Evolutionary conservation across 2,329 filamentous ascomycete species (phyloP).

Genomic region (Colletotrichum musicola): DNA sequence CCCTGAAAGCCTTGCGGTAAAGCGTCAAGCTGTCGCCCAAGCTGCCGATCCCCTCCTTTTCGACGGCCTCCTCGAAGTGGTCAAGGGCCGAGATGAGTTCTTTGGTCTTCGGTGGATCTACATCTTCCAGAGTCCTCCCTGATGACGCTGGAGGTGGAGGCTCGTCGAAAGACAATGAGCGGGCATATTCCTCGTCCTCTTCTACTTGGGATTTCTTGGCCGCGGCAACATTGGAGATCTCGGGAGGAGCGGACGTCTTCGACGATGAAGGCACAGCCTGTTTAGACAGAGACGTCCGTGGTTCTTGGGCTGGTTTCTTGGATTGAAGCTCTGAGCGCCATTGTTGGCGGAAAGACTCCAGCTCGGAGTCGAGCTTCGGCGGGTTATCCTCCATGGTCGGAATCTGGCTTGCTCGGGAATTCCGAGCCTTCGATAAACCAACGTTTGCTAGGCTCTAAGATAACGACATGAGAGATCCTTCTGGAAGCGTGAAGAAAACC

Average conservation of each 20-base stretch:
- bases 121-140: slow-evolving; percentile 3
- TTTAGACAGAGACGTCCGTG: slow-evolving; percentile 26
- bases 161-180: slow-evolving; percentile 51
- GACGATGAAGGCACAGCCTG: slow-evolving; percentile 46
- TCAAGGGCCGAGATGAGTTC: slow-evolving; percentile 84
- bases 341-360: slow-evolving; percentile 86
- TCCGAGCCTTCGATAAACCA: neutral
- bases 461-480: slow-evolving; percentile 5
- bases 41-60: slow-evolving; percentile 86
- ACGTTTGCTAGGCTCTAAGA: neutral
- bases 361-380: slow-evolving; percentile 71
- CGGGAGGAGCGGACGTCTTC: slow-evolving; percentile 41
- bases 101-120: slow-evolving; percentile 44
- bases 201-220: slow-evolving; percentile 44
- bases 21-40: slow-evolving; percentile 89
- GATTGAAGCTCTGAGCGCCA: slow-evolving; percentile 84
- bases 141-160: slow-evolving; percentile 15
- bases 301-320: slow-evolving; percentile 45
- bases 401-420: neutral
- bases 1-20: slow-evolving; percentile 91
- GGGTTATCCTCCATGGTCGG: slow-evolving; percentile 32
- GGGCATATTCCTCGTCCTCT: slow-evolving; percentile 52
- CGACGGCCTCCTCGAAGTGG: slow-evolving; percentile 91
- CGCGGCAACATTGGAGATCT: slow-evolving; percentile 33
- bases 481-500: neutral